Conservation (phyloP, 148 eudicot genomes). For the Agrostemma githago region DNA sequence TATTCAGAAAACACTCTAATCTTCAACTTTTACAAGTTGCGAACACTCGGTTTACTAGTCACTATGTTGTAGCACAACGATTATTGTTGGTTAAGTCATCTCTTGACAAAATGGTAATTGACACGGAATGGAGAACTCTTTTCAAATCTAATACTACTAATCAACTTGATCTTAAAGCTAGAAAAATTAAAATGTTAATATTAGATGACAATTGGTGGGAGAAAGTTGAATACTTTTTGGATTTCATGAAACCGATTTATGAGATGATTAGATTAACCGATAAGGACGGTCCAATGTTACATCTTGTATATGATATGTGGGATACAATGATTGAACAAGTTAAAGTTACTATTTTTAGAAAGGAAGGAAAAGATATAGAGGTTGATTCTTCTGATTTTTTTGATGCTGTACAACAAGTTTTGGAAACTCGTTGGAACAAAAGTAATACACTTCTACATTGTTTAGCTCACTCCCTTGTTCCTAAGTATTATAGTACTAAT, state of each 20-base stretch:
- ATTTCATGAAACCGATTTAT: background rate
- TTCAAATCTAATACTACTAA: background rate
- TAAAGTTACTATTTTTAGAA: too few relatives aligned
- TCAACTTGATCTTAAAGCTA: background rate
- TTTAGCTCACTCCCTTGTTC: background rate
- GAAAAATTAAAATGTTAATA: background rate
- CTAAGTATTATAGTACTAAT: too few relatives aligned
- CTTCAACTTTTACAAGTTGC: background rate
- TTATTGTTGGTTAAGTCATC: background rate
- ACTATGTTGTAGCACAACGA: slow-evolving; percentile 1
- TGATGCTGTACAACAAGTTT: too few relatives aligned
- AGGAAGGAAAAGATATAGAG: too few relatives aligned
- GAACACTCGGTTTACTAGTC: slow-evolving; percentile 9
- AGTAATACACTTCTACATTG: slow-evolving; percentile 10
- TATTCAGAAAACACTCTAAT: background rate
- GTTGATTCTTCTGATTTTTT: too few relatives aligned
- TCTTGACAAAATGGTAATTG: slow-evolving; percentile 13
- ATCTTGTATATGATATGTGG: too few relatives aligned
- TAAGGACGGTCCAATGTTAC: background rate
- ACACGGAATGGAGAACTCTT: background rate
- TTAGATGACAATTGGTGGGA: background rate
- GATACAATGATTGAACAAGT: too few relatives aligned
- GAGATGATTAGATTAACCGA: slow-evolving; percentile 6
- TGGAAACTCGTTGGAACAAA: background rate
- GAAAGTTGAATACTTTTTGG: too few relatives aligned